Evolutionary conservation across 2,329 filamentous ascomycete species (phyloP), one percentile per base, ranked within the genome.

Genomic region (Chrysoporthe austroafricana): DNA sequence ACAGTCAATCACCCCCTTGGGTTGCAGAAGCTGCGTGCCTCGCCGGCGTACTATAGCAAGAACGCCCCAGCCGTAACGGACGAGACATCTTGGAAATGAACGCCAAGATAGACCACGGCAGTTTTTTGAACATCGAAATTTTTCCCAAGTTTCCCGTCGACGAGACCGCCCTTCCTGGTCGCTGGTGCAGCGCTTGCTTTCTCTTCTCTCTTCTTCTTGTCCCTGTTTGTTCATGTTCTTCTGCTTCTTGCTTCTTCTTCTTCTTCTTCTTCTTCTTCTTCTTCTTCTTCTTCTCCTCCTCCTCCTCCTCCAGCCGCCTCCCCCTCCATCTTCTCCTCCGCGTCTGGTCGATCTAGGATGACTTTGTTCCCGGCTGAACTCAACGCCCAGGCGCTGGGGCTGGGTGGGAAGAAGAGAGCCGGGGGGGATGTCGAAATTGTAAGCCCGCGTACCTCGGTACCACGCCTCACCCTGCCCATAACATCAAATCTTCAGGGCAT

Each of bases 331-430:
- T 34, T 6, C 26, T 32, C 5, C 50, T 32, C 21, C 6, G 21
- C 50, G 21, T 34, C 50, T 16, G 50, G 11, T 7, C 21, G 32
- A 16, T 32, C 14, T 26, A 32, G 57, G 57, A 60, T 60, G 34
- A 26, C 36, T 32, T 43, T 43, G 36, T 43, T 44, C 57, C 57
- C 57, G 57, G 57, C 57, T 60, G 57, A 60, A 60, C 32, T 60
- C n/a, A 60, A 60, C 57, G 57, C 57, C 57, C 57, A 42, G 43
- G 57, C 39, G 18, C 16, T 42, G 57, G 48, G 48, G 48, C 9
- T 54, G 50, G 50, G 50, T 32, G 50, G 50, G 50, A 54, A 54
- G 50, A 26, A 54, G 14, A 54, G 50, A 54, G 21, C 50, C 21
- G 50, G 50, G 50, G 50, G 50, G 21, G 57, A 21, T 32, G 57